Base-by-base conservation (phyloP, 2,329 filamentous ascomycete species). In the Arthrobotrys conoides region DNA sequence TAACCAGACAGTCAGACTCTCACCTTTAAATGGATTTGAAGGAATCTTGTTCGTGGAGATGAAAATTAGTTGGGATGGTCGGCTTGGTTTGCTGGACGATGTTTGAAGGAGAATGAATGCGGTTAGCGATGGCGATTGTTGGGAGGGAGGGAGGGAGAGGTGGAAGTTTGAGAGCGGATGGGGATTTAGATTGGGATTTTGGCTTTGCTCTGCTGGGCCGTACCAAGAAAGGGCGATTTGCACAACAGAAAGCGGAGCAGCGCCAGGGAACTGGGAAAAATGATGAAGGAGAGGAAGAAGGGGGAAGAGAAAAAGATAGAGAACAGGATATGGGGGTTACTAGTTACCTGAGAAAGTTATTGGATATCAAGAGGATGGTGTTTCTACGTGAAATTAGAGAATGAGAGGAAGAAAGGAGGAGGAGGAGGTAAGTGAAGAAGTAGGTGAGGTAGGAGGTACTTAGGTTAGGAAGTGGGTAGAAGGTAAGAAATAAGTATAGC, bases 101-200 rank as follows among this genome's bases (percentile, higher is more conserved):
- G 38, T 68, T 59, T 30, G 61, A 71, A 48, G 73, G 61, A 33
- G 65, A 77, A 71, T 77, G 73, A 77, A 68, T 71, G 73, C 61
- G 73, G 73, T 77, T 77, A 77, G 73, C 61, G 73, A 76, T 76
- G 73, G 68, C 67, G 63, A 77, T 67, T 46, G 67, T 57, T 59
- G 36, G 22, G 30, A 66, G 24, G 44, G 44, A 46, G 18, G 44
- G 18, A 46, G 18, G 41, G n/a, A 46, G 10, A 51, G 18, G 68
- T 64, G 49, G 61, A 65, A 59, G 69, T 41, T 36, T 64, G 46
- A 57, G 70, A 61, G 3, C 36, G 57, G 55, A 66, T 73, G 66
- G 79, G 75, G 64, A 77, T 79, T 75, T 76, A 33, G 57, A 48
- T 59, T 66, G 73, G 69, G 61, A 33, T 44, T 33, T 68, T 68